These are phyloP conservation scores for Agaricales sp. DNA, from an alignment of 1,284 basidiomycete genomes.

Conservation along the genomic window DNA sequence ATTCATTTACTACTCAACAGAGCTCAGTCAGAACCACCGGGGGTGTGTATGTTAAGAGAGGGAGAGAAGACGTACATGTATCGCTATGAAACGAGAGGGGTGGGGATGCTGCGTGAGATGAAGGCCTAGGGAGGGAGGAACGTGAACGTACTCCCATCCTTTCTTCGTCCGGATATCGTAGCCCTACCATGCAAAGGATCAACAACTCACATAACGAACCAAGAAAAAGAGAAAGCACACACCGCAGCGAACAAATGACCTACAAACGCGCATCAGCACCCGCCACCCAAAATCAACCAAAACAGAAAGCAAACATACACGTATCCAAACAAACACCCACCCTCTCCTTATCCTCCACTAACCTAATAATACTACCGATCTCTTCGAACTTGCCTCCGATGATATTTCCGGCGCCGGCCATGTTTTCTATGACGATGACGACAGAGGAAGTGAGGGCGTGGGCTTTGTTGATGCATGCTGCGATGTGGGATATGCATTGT, in stretches of 20 bases:
- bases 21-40: no score
- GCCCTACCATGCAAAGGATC: constrained; percentile 30
- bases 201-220: neutral
- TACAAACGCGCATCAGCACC: constrained; percentile 16
- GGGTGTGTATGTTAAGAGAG: neutral
- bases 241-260: constrained; percentile 79
- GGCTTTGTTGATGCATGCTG: constrained; percentile 66
- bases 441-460: constrained; percentile 59
- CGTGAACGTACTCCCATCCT: constrained; percentile 49
- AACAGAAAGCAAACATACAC: constrained; percentile 33
- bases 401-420: constrained; percentile 79
- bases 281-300: neutral
- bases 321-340: constrained; percentile 85
- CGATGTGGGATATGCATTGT: constrained; percentile 57
- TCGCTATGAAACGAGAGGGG: constrained; percentile 3
- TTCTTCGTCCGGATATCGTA: constrained; percentile 69
- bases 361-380: constrained; percentile 56
- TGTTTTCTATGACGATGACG: constrained; percentile 76
- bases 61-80: constrained; percentile 1
- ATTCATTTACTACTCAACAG: constrained; percentile 36
- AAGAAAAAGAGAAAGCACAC: constrained; percentile 12
- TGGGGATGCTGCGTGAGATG: constrained; percentile 4
- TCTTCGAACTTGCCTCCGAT: constrained; percentile 68
- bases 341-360: constrained; percentile 66
- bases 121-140: constrained; percentile 17